These are phyloP conservation scores for Sugiyamaella chiloensis DNA, from an alignment of 805 yeast species.

Conservation along the genomic window DNA sequence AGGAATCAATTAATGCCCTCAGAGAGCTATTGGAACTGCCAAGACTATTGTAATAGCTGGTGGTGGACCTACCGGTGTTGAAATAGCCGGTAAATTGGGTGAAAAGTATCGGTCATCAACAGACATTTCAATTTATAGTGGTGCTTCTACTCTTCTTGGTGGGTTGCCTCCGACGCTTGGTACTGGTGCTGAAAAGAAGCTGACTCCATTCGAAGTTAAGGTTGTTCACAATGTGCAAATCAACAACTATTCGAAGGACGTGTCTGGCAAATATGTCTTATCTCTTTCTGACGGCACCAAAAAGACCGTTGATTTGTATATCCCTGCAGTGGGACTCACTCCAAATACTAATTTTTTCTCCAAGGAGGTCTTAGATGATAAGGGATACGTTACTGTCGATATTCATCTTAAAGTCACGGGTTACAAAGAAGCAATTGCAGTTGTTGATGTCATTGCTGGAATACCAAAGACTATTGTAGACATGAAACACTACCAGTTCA, in stretches of 20 bases:
- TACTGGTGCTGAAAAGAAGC: constrained; percentile 14
- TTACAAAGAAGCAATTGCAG: constrained; percentile 14
- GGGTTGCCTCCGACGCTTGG: constrained; percentile 15
- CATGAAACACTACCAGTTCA: constrained; percentile 7
- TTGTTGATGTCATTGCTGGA: constrained; percentile 21
- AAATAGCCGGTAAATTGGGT: constrained; percentile 48
- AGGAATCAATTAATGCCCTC: constrained; percentile 11
- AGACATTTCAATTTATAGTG: constrained; percentile 31
- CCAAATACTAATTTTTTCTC: constrained; percentile 22
- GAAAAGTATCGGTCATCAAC: constrained; percentile 36
- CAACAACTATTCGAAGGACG: not conserved
- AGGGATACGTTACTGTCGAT: constrained; percentile 17
- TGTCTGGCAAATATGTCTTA: constrained; percentile 9
- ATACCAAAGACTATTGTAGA: constrained; percentile 14
- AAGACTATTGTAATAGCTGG: constrained; percentile 47
- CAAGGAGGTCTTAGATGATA: constrained; percentile 9
- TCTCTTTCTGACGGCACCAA: constrained; percentile 18
- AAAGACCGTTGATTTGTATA: constrained; percentile 14
- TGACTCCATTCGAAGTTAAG: constrained; percentile 22
- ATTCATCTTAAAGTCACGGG: constrained; percentile 18
- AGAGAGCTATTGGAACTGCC: constrained; percentile 31
- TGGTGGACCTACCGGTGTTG: constrained; percentile 53
- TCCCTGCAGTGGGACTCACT: constrained; percentile 17
- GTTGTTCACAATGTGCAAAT: constrained; percentile 13
- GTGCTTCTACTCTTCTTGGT: constrained; percentile 18